Evolutionary conservation across 139 green algal genomes (phyloP), one percentile per base, ranked within the genome.

Genomic region (Micromonas commoda): DNA sequence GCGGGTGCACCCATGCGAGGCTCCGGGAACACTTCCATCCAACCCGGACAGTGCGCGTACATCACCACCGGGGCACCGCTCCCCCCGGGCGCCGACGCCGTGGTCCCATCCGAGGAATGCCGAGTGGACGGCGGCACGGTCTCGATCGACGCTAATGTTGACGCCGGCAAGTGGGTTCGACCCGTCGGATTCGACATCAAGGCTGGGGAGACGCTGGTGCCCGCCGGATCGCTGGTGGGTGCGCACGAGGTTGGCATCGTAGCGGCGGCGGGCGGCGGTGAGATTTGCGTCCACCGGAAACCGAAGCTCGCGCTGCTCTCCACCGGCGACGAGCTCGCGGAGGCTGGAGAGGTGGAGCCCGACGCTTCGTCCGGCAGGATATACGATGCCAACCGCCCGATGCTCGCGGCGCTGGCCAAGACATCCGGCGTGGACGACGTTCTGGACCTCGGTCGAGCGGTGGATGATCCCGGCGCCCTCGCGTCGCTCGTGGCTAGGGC

Each of bases 241-340:
- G 71, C 90, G 0, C 87, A 91, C 0, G 94, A 97, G 80, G 82
- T 98, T 3, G 95, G 92, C 37, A 89, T 98, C 54, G 82, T 97
- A 28, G 94, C 93, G 23, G 95, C 90, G 0, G 92, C 96, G 20
- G 94, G 93, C 1, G 89, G 88, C 2, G 51, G 76, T 29, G 68
- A 31, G 0, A 79, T 94, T 24, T 64, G 86, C 38, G 86, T 88
- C 32, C 31, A 32, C 28, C 1, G 3, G 21, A 71, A 80, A 65
- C 83, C 83, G 3, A 21, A 78, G 23, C 89, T 97, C 21, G 94
- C 86, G 0, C 85, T 98, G 33, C 86, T 97, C 31, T 97, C 93
- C 26, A 98, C 93, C 13, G 89, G 90, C 0, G 89, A 94, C 54
- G 90, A 95, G 81, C 76, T 94, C 16, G 73, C 86, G 5, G 90